These are phyloP conservation scores for Malassezia yamatoensis DNA, from an alignment of 1,284 basidiomycete species.

Conservation along the genomic window DNA sequence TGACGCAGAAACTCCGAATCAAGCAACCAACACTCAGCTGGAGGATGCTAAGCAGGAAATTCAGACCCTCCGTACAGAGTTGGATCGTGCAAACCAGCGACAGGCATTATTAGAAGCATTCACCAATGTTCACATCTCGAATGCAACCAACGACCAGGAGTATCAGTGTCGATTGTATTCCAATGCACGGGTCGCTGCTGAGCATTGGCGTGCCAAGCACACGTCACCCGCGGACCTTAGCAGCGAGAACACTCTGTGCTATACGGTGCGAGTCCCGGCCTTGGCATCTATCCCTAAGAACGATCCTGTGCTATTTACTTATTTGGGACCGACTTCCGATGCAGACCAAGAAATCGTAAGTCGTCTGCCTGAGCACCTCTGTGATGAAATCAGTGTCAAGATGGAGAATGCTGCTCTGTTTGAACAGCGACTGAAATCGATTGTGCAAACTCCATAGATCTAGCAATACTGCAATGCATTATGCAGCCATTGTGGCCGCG, in stretches of 20 bases:
- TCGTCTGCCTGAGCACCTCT: conserved; percentile 14
- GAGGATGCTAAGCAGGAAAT: background rate
- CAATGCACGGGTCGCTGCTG: background rate
- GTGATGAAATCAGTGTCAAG: conserved; percentile 13
- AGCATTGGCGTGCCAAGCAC: conserved; percentile 12
- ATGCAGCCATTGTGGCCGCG: conserved; percentile 3
- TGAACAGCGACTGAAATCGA: conserved; percentile 9
- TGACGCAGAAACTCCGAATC: background rate
- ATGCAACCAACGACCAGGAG: background rate
- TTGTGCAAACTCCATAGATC: conserved; percentile 2
- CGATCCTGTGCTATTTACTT: conserved; percentile 1
- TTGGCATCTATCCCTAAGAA: background rate
- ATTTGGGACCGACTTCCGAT: conserved; percentile 5
- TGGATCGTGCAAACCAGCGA: background rate
- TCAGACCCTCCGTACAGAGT: background rate
- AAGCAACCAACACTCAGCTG: background rate
- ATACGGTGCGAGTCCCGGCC: conserved; percentile 6
- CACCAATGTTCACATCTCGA: conserved; percentile 8
- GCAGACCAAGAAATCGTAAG: conserved; percentile 5
- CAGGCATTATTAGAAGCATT: conserved; percentile 12
- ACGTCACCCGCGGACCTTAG: background rate
- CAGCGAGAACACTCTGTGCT: conserved; percentile 3
- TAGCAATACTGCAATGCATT: background rate
- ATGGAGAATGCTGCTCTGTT: conserved; percentile 16
- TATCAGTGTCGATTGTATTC: conserved; percentile 4